Evolutionary conservation across 2,329 filamentous ascomycete species (phyloP), one percentile per base, ranked within the genome.

Genomic region (Botryosphaeria dothidea): DNA sequence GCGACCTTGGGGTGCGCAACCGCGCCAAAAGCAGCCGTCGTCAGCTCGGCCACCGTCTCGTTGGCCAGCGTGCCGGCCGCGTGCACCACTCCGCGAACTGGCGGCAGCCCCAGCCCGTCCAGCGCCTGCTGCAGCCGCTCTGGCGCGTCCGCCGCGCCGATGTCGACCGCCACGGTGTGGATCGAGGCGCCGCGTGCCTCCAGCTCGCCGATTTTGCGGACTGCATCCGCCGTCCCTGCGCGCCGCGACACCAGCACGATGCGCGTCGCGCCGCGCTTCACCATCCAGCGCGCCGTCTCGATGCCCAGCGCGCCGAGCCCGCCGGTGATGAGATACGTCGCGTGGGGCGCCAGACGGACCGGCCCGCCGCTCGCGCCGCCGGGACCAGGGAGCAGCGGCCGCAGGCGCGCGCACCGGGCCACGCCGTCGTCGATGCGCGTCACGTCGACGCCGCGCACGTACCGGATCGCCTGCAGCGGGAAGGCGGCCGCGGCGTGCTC

Each of bases 281-380:
- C 74, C 2, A 82, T 68, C 62, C 75, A 81, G 11, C 71, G 68
- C 5, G 75, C 74, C 0, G 75, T 69, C 48, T 75, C 75, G 5
- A 82, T 72, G 2, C 80, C 80, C 3, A 82, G 72, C 8, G 73
- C 74, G 3, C 79, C 79, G 15, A 81, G 70, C 1, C 79, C 78
- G 49, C 80, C 79, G 11, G 79, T 79, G 31, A 82, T 75, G 21
- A 82, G 25, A 64, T 82, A 82, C 0, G 80, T 81, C 3, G 79
- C 79, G 15, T 76, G 70, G 21, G 72, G 67, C 25, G 54, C 64
- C 7, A 74, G 74, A n/a, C 70, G 60, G 29, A 71, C 56, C 1
- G 57, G 67, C 15, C 29, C 63, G 5, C 27, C 25, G 11, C 62
- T 45, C 17, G 34, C 31, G 9, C 15, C 13, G 19, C 2, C 13